Conservation (phyloP, 768 basidiomycete genomes). For the Omphalotus guepiniiformis region DNA sequence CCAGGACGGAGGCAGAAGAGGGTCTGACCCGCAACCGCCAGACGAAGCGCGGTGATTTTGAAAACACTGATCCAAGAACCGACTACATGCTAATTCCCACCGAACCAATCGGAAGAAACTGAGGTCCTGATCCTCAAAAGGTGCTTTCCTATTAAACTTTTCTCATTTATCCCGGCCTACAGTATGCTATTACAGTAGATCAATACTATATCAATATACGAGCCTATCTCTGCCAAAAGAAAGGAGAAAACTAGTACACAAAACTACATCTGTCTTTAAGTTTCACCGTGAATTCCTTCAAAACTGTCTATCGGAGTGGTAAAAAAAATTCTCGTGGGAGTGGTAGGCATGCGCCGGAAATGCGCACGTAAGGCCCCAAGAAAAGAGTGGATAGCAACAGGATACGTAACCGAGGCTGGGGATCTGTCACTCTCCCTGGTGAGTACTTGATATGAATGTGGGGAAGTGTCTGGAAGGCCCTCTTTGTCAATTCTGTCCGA, state of each 20-base stretch:
- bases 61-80: conserved; percentile 44
- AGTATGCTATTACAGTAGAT: no score
- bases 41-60: conserved; percentile 67
- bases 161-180: no score
- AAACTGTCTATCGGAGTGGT: conserved; percentile 1
- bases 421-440: conserved; percentile 37
- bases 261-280: conserved; percentile 3
- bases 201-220: conserved; percentile 6
- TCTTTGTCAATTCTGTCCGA: no score
- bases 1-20: conserved; percentile 45
- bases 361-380: conserved; percentile 39
- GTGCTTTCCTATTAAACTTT: conserved; percentile 1
- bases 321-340: conserved; percentile 35
- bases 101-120: conserved; percentile 63
- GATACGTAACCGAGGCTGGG: conserved; percentile 41
- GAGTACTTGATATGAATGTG: conserved; percentile 35
- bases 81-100: conserved; percentile 47
- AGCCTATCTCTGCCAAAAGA: background rate
- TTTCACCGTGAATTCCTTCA: no score
- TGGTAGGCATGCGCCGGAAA: conserved; percentile 45
- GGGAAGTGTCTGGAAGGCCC: conserved; percentile 33
- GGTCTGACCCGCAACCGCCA: conserved; percentile 61
- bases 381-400: conserved; percentile 50
- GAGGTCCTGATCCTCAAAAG: conserved; percentile 23
- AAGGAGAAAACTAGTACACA: background rate